phyloP scores from a whole-genome alignment of 164 flowering plant species.

The Malania oleifera region DNA sequence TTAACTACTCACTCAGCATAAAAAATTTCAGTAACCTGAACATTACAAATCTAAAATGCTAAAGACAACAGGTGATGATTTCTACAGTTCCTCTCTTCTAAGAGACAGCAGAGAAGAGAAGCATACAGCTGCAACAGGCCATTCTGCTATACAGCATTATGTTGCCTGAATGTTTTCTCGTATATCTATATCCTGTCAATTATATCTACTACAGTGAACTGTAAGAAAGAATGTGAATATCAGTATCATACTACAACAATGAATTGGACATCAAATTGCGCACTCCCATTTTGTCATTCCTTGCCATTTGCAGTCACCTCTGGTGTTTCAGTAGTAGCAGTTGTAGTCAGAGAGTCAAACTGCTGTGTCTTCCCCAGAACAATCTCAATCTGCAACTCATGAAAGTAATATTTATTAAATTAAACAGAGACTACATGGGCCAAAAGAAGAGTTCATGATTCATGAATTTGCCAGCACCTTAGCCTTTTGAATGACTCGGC shows the following conservation, averaged over 20 bases:
- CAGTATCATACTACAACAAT: conserved; percentile 13
- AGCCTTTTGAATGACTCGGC: conserved; percentile 70
- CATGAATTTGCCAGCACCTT: conserved; percentile 27
- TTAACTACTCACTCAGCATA: too few species aligned
- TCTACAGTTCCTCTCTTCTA: too few species aligned
- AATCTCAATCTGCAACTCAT: conserved; percentile 40
- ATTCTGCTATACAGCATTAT: too few species aligned
- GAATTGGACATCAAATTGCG: not conserved
- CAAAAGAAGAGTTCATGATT: conserved; percentile 9
- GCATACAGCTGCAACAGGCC: too few species aligned
- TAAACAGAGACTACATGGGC: not conserved
- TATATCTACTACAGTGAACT: not conserved
- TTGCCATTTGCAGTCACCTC: conserved; percentile 15
- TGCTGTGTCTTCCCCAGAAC: conserved; percentile 51
- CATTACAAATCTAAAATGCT: too few species aligned
- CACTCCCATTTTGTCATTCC: conserved; percentile 11
- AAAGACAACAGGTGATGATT: too few species aligned
- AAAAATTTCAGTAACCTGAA: too few species aligned
- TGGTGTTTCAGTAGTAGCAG: conserved; percentile 13
- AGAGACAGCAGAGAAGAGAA: too few species aligned
- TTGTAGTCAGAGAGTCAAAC: conserved; percentile 32
- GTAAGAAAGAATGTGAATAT: conserved; percentile 6
- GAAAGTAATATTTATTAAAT: not conserved
- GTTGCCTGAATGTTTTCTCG: too few species aligned
- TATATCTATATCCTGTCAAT: too few species aligned